These are phyloP conservation scores for Kazachstania bromeliacearum DNA, from an alignment of 805 yeast species.

Conservation along the genomic window DNA sequence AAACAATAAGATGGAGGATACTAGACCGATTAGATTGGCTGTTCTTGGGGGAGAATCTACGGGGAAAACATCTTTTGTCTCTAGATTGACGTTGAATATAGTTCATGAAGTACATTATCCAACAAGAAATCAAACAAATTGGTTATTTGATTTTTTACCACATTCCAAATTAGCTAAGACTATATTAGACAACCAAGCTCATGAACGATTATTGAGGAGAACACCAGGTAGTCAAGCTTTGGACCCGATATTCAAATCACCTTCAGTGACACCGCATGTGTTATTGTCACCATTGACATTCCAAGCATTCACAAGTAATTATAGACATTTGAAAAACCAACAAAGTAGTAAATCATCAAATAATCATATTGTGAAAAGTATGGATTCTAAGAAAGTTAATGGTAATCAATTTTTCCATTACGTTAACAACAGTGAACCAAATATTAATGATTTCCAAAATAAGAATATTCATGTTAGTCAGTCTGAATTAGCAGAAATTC, in stretches of 20 bases:
- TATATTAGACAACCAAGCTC: slow-evolving; percentile 40
- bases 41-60: slow-evolving; percentile 49
- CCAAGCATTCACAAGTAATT: slow-evolving; percentile 27
- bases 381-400: slow-evolving; percentile 5
- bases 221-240: slow-evolving; percentile 22
- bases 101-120: slow-evolving; percentile 69
- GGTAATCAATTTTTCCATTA: slow-evolving; percentile 1
- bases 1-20: slow-evolving; percentile 11
- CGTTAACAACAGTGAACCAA: neutral
- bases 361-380: slow-evolving; percentile 4
- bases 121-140: slow-evolving; percentile 51
- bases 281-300: slow-evolving; percentile 33
- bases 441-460: neutral
- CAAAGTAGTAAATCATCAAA: slow-evolving; percentile 11
- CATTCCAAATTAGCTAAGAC: slow-evolving; percentile 31
- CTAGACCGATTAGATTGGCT: slow-evolving; percentile 46
- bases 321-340: slow-evolving; percentile 12
- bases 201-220: slow-evolving; percentile 31
- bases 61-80: slow-evolving; percentile 53
- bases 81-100: slow-evolving; percentile 38
- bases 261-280: slow-evolving; percentile 23
- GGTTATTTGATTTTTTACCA: slow-evolving; percentile 48
- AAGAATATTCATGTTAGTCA: neutral
- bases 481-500: slow-evolving; percentile 6
- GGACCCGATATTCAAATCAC: slow-evolving; percentile 26